Evolutionary conservation across 805 yeast genomes (phyloP).

Genomic region (Schwanniomyces yamadae): DNA sequence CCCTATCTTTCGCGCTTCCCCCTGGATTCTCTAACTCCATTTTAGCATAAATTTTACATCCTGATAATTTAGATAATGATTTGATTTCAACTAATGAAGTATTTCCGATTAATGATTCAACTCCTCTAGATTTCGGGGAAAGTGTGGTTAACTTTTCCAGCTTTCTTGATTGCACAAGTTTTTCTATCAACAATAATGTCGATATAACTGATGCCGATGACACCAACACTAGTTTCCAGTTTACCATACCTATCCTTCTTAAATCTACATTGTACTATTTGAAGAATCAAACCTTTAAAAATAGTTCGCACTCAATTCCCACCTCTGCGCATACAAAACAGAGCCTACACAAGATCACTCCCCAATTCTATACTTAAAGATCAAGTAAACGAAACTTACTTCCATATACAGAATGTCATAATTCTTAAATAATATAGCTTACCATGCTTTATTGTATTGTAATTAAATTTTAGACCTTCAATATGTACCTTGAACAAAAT

Average conservation of each 20-base stretch:
- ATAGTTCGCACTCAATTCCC: too few species aligned
- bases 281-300: too few species aligned
- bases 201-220: slow-evolving; percentile 6
- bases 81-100: slow-evolving; percentile 79
- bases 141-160: slow-evolving; percentile 12
- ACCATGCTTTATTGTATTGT: too few species aligned
- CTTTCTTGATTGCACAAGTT: slow-evolving; percentile 1
- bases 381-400: too few species aligned
- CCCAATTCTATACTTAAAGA: too few species aligned
- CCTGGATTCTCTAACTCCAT: slow-evolving; percentile 87
- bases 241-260: not conserved
- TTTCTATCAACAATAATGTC: slow-evolving; percentile 1
- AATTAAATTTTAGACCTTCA: too few species aligned
- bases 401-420: too few species aligned
- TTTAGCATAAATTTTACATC: slow-evolving; percentile 83
- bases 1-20: slow-evolving; percentile 94
- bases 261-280: not conserved
- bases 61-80: slow-evolving; percentile 69
- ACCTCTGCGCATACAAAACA: too few species aligned
- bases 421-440: too few species aligned
- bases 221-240: slow-evolving; percentile 4
- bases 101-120: slow-evolving; percentile 81
- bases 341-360: too few species aligned
- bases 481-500: too few species aligned
- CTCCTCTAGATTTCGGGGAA: slow-evolving; percentile 47